phyloP scores from a whole-genome alignment of 192 early-diverging fungal genomes.

The Spizellomyces sp. region DNA sequence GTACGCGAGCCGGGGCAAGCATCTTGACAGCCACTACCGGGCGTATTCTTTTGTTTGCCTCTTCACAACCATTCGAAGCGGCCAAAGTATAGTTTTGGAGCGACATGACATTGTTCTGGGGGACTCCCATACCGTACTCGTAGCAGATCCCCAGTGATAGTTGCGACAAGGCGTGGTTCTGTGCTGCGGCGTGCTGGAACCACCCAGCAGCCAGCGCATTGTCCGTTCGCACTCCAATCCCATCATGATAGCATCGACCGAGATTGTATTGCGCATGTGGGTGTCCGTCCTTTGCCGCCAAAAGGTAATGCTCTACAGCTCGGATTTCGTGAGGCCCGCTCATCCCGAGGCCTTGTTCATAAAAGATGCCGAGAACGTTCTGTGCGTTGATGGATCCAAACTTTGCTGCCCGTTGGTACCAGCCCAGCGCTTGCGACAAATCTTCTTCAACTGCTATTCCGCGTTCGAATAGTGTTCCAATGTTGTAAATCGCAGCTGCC shows the following conservation, averaged over 20 bases:
- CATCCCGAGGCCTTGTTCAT: constrained; percentile 51
- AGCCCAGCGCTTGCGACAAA: constrained; percentile 40
- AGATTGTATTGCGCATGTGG: constrained; percentile 58
- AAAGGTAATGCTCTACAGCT: constrained; percentile 46
- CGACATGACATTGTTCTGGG: constrained; percentile 52
- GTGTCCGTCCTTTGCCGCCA: constrained; percentile 51
- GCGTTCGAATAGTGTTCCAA: constrained; percentile 56
- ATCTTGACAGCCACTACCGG: constrained; percentile 26
- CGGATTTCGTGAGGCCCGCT: constrained; percentile 15
- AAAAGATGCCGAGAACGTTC: constrained; percentile 53
- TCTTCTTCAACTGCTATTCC: constrained; percentile 51
- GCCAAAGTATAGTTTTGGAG: constrained; percentile 47
- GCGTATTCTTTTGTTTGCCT: constrained; percentile 37
- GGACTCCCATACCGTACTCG: constrained; percentile 75
- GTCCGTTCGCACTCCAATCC: constrained; percentile 48
- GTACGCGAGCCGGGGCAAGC: constrained; percentile 30
- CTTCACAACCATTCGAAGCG: constrained; percentile 28
- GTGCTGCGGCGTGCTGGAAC: constrained; percentile 48
- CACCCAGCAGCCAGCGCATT: constrained; percentile 44
- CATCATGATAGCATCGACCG: constrained; percentile 57
- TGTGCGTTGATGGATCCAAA: constrained; percentile 51
- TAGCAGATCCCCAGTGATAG: constrained; percentile 73
- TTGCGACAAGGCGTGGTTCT: constrained; percentile 45
- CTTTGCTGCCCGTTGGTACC: constrained; percentile 50
- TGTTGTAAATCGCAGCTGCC: constrained; percentile 58